A percentile compares a stretch with the other conserved stretches of the same genome.
These are phyloP conservation scores for Rhipidocladum racemiflorum DNA, from an alignment of 176 grass and related monocot genomes.

Conservation along the genomic window DNA sequence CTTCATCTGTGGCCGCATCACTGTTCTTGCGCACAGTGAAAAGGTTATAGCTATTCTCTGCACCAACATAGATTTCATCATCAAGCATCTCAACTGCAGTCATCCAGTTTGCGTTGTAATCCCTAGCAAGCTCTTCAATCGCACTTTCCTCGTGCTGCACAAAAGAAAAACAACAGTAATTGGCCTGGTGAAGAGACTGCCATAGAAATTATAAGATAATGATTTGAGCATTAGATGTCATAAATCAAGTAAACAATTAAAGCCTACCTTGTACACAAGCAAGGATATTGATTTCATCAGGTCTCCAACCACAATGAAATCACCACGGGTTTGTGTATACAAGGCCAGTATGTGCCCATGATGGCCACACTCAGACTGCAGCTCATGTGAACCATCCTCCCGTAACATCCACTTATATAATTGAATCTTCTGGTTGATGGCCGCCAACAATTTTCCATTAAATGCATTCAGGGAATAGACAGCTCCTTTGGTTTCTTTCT, in stretches of 20 bases:
- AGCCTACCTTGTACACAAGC: slow-evolving; percentile 79
- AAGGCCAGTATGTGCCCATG: slow-evolving; percentile 85
- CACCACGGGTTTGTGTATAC: slow-evolving; percentile 88
- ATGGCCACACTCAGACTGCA: slow-evolving; percentile 88
- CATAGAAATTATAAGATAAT: not conserved
- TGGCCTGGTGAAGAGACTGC: not conserved
- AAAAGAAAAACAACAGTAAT: not conserved
- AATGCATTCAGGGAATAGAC: slow-evolving; percentile 89
- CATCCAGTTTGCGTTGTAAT: slow-evolving; percentile 97
- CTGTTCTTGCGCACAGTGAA: slow-evolving; percentile 90
- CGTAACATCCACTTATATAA: slow-evolving; percentile 74
- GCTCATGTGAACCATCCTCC: slow-evolving; percentile 69
- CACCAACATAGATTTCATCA: slow-evolving; percentile 85
- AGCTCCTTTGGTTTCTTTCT: slow-evolving; percentile 93
- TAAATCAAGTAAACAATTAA: not conserved
- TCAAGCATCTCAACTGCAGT: slow-evolving; percentile 92
- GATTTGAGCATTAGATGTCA: not conserved
- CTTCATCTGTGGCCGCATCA: slow-evolving; percentile 93
- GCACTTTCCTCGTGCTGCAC: slow-evolving; percentile 79
- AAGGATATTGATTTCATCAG: slow-evolving; percentile 94
- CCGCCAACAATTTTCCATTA: slow-evolving; percentile 90
- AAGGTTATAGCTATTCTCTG: slow-evolving; percentile 85
- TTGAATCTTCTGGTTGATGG: slow-evolving; percentile 97
- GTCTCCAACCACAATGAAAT: slow-evolving; percentile 96
- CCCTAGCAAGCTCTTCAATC: slow-evolving; percentile 77